phyloP scores from a whole-genome alignment of 257 asterid genomes.

The Cruciata laevipes region DNA sequence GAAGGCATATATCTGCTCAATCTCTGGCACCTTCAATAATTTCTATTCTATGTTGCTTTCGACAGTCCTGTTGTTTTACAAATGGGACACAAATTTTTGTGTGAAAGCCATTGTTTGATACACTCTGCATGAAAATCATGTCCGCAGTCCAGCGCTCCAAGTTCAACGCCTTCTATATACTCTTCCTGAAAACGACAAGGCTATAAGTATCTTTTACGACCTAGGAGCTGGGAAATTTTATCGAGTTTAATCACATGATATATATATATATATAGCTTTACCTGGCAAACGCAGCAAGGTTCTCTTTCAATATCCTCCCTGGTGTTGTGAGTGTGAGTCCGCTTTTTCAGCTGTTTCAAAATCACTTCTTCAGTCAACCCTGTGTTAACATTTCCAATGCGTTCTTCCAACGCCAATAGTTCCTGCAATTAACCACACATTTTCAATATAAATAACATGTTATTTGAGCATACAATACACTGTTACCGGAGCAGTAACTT shows the following conservation, averaged over 20 bases:
- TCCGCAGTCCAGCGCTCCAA: constrained; percentile 39
- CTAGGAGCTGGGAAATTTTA: not conserved
- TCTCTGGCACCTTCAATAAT: constrained; percentile 7
- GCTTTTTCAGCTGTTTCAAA: constrained; percentile 26
- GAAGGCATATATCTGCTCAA: constrained; percentile 11
- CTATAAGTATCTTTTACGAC: not conserved
- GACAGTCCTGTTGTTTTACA: constrained; percentile 39
- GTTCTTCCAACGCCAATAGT: constrained; percentile 40
- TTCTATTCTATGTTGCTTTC: constrained; percentile 13
- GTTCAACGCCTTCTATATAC: constrained; percentile 28
- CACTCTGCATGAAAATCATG: constrained; percentile 39
- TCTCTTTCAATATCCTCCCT: constrained; percentile 24
- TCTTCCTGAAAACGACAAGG: constrained; percentile 32
- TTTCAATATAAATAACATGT: no score
- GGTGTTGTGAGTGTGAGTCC: constrained; percentile 17
- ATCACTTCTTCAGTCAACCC: constrained; percentile 37
- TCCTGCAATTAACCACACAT: constrained; percentile 21
- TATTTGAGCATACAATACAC: not conserved
- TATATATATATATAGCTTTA: not conserved
- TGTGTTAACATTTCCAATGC: constrained; percentile 39
- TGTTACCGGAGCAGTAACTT: not conserved
- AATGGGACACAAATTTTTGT: constrained; percentile 43
- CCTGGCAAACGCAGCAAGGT: constrained; percentile 50
- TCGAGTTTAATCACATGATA: not conserved
- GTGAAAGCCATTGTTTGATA: constrained; percentile 39